Conservation (phyloP, 495 filamentous ascomycete genomes). For the Hypomontagnella monticulosa region DNA sequence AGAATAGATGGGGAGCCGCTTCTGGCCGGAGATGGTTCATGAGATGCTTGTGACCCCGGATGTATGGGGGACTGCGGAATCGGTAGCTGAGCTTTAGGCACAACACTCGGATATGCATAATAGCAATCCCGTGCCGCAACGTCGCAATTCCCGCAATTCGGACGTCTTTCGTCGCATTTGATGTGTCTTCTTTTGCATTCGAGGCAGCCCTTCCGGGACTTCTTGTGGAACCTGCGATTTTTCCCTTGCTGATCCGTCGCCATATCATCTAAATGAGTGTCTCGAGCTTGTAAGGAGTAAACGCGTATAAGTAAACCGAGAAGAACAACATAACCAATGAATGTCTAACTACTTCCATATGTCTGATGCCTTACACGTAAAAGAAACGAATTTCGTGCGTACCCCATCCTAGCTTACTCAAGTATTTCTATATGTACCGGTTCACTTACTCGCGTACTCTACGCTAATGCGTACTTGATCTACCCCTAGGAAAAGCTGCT, state of each 20-base stretch:
- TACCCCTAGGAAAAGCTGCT: no score
- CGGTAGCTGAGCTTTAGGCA: not conserved
- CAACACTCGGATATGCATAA: not conserved
- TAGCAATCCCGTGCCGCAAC: not conserved
- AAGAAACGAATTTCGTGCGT: no score
- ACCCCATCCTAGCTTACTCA: no score
- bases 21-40: not conserved
- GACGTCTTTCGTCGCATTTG: constrained; percentile 38
- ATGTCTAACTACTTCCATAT: no score
- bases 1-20: not conserved
- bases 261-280: not conserved
- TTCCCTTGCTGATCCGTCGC: not conserved
- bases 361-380: no score
- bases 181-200: constrained; percentile 55
- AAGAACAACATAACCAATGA: no score
- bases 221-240: constrained; percentile 46
- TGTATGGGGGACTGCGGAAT: not conserved
- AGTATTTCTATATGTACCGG: no score
- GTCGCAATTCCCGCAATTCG: constrained; percentile 25
- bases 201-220: constrained; percentile 53
- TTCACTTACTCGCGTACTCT: no score
- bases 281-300: not conserved
- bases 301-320: not conserved
- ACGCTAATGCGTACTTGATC: no score
- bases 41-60: not conserved